These are phyloP conservation scores for Myxozyma neglecta DNA, from an alignment of 805 yeast species.

Conservation along the genomic window DNA sequence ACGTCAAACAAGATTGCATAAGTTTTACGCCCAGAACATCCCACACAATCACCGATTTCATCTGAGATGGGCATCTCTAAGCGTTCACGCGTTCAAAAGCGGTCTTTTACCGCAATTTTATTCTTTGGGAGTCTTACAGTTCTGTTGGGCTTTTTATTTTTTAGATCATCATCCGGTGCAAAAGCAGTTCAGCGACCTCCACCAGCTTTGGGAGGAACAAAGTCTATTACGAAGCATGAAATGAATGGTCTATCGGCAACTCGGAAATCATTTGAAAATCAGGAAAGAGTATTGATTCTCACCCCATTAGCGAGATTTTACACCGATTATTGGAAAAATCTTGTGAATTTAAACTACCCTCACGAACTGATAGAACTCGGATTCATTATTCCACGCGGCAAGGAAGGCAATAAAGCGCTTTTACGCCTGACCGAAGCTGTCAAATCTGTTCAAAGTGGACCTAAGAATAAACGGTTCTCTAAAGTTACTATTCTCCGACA, in stretches of 20 bases:
- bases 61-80: constrained; percentile 10
- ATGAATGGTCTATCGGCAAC: constrained; percentile 75
- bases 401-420: constrained; percentile 79
- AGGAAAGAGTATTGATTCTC: constrained; percentile 79
- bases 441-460: constrained; percentile 65
- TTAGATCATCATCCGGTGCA: constrained; percentile 1
- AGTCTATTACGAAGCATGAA: constrained; percentile 58
- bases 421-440: constrained; percentile 71
- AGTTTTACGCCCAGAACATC: no score
- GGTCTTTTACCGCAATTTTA: constrained; percentile 5
- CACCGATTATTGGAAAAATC: constrained; percentile 83
- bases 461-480: constrained; percentile 67
- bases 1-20: no score
- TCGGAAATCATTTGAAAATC: constrained; percentile 67
- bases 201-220: constrained; percentile 25
- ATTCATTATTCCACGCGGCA: constrained; percentile 81
- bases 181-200: constrained; percentile 13
- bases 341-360: constrained; percentile 74
- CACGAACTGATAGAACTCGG: constrained; percentile 84
- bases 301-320: constrained; percentile 90
- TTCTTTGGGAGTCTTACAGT: constrained; percentile 1
- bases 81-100: neutral
- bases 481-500: constrained; percentile 88
- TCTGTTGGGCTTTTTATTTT: constrained; percentile 14
- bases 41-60: no score